Evolutionary conservation across 805 yeast genomes (phyloP).

Genomic region (Cyberlindnera mississippiensis): DNA sequence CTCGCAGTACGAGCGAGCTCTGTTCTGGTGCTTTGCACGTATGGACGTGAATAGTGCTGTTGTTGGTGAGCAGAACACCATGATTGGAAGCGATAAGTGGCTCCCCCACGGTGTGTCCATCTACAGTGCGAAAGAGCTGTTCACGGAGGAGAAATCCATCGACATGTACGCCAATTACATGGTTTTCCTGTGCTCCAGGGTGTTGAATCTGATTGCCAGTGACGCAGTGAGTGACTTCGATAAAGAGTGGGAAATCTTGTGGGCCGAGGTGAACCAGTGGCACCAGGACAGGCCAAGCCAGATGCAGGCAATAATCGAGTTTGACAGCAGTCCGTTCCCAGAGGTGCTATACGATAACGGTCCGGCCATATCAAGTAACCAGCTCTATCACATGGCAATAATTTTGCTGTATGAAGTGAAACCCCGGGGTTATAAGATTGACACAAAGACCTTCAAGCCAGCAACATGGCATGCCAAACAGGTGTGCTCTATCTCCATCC

Average conservation of each 20-base stretch:
- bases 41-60: conserved; percentile 38
- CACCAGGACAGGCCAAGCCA: conserved; percentile 32
- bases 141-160: conserved; percentile 24
- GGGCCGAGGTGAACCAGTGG: conserved; percentile 40
- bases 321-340: conserved; percentile 35
- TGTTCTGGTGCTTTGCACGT: conserved; percentile 43
- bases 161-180: conserved; percentile 40
- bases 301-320: conserved; percentile 33
- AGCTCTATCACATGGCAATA: conserved; percentile 36
- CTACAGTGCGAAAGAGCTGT: conserved; percentile 25
- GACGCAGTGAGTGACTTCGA: conserved; percentile 29
- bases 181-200: conserved; percentile 36
- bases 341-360: conserved; percentile 34
- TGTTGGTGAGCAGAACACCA: conserved; percentile 35
- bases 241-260: conserved; percentile 35
- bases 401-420: conserved; percentile 37
- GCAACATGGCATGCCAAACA: conserved; percentile 27
- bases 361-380: conserved; percentile 36
- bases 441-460: conserved; percentile 16
- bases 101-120: conserved; percentile 27
- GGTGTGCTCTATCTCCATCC: conserved; percentile 19
- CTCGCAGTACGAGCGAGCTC: conserved; percentile 32
- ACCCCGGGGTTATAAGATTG: conserved; percentile 33
- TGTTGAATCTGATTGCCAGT: conserved; percentile 32
- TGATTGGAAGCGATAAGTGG: conserved; percentile 35